Percentiles rank a stretch among this genome's conserved stretches.
These are phyloP conservation scores for Fusarium sororula DNA, from an alignment of 2,329 filamentous ascomycete species.

Conservation along the genomic window DNA sequence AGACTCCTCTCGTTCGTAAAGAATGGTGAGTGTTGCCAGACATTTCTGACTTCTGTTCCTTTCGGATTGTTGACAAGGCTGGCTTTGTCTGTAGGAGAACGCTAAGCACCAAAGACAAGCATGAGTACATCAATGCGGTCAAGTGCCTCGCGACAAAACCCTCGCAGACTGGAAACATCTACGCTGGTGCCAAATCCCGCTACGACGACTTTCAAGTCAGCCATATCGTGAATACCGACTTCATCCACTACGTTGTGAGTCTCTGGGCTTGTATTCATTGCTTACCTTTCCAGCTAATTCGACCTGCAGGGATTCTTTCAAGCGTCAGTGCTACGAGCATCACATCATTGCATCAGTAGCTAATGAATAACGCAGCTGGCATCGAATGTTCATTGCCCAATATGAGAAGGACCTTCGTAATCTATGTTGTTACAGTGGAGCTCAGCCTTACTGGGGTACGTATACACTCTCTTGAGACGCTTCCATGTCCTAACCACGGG, in stretches of 20 bases:
- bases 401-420: background rate
- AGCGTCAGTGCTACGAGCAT: background rate
- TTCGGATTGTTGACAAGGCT: accelerated
- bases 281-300: too few species aligned
- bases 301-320: background rate
- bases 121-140: background rate
- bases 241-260: background rate
- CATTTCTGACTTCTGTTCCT: accelerated
- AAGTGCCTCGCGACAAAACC: background rate
- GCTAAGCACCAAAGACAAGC: accelerated
- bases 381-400: background rate
- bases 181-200: background rate
- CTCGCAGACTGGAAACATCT: background rate
- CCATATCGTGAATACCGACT: background rate
- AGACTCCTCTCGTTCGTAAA: background rate
- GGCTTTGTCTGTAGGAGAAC: background rate
- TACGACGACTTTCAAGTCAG: background rate
- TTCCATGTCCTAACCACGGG: background rate
- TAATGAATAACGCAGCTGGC: too few species aligned
- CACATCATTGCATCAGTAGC: too few species aligned
- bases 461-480: too few species aligned
- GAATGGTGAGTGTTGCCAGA: background rate
- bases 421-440: background rate
- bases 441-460: background rate
- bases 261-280: too few species aligned